Evolutionary conservation across 495 filamentous ascomycete genomes (phyloP), one percentile per base, ranked within the genome.

Genomic region (Podospora conica): DNA sequence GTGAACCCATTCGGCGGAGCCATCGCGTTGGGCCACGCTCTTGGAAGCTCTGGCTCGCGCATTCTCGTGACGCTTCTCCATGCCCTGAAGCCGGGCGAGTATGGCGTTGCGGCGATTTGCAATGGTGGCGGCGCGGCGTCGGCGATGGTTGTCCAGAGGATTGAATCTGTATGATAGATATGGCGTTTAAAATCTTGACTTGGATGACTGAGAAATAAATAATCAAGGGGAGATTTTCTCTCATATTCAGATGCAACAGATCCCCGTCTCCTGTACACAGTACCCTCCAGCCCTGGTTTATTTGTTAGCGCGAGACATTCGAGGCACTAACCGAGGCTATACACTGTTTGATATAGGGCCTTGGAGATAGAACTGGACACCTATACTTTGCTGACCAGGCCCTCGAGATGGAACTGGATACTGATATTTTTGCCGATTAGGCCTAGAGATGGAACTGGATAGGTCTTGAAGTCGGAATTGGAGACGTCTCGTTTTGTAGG

Each of bases 41-140:
- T 98, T 1, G 95, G 95, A 9, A 96, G 93, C 81, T 96, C 93
- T 0, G 95, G 95, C 15, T 95, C 91, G 23, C 85, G 95, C 33
- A 98, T 98, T 68, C 81, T 98, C 58, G 91, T 91, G 8, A 96
- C 92, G 0, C 77, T 97, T 60, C 82, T 98, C 63, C 95, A 98
- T 76, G 90, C 93, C 75, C 81, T 98, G 61, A 87, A 94, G 78
- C 85, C 88, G 31, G 95, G 93, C 20, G 90, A 98, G 80, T 97
- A 96, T 75, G 95, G 95, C 22, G 89, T 93, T 63, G 95, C 92
- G 20, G 94, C 94, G 10, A 97, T 98, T 65, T 98, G 95, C 79
- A 98, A 98, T 70, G 95, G 95, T 55, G 95, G 95, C 20, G 94
- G 94, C 56, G 94, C 92, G 7, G 91, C 93, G 2, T 93, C 90